Evolutionary conservation across 2,329 filamentous ascomycete genomes (phyloP).

Genomic region (Emericellopsis cladophorae): DNA sequence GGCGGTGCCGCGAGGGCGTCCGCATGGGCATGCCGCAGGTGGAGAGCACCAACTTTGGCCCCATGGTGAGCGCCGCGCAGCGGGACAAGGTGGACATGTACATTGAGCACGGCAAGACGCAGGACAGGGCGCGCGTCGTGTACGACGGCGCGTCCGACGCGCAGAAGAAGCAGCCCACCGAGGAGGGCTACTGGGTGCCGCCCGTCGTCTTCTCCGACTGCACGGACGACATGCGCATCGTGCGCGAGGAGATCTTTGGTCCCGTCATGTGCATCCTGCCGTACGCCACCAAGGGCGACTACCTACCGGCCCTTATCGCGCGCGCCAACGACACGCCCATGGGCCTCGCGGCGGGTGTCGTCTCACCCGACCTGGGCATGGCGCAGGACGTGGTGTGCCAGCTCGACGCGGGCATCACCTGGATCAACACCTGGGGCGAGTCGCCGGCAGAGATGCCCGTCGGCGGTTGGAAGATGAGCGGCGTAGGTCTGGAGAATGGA

Average conservation of each 20-base stretch:
- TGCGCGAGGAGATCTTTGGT: slow-evolving; percentile 76
- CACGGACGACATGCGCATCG: slow-evolving; percentile 69
- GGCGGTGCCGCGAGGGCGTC: slow-evolving; percentile 47
- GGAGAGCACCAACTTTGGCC: slow-evolving; percentile 67
- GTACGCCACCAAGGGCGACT: slow-evolving; percentile 31
- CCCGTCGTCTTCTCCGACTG: slow-evolving; percentile 83
- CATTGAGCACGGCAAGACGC: slow-evolving; percentile 61
- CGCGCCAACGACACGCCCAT: slow-evolving; percentile 68
- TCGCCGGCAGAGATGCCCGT: slow-evolving; percentile 85
- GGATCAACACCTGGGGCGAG: slow-evolving; percentile 93
- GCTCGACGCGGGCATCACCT: slow-evolving; percentile 76
- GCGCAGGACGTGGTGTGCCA: slow-evolving; percentile 60
- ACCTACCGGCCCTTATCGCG: slow-evolving; percentile 53
- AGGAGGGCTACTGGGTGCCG: slow-evolving; percentile 68
- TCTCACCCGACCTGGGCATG: slow-evolving; percentile 60
- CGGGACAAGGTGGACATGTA: slow-evolving; percentile 68
- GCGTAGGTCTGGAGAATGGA: slow-evolving; percentile 79
- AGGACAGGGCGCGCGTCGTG: slow-evolving; percentile 62
- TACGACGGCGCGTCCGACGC: slow-evolving; percentile 52
- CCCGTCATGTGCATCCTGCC: slow-evolving; percentile 73
- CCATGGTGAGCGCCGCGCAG: slow-evolving; percentile 63
- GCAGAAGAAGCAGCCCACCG: slow-evolving; percentile 34
- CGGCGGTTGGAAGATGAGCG: slow-evolving; percentile 85
- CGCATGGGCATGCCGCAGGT: slow-evolving; percentile 65
- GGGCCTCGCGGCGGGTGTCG: slow-evolving; percentile 75